Percentiles rank a stretch among this genome's conserved stretches.
phyloP scores from a whole-genome alignment of 2,329 filamentous ascomycete genomes.

The Dactylellina leptospora region DNA sequence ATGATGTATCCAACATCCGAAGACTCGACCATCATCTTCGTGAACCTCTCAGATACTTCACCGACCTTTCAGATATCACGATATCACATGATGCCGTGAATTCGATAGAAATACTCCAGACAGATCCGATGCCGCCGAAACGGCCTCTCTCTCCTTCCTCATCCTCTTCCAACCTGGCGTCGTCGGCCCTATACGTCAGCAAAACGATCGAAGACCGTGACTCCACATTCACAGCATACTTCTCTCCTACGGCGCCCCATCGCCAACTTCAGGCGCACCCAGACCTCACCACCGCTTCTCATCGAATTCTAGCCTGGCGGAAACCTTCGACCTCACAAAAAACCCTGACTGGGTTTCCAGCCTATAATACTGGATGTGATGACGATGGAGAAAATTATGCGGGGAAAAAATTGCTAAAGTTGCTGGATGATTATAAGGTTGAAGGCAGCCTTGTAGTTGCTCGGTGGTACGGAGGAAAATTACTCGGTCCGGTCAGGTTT shows the following conservation, averaged over 20 bases:
- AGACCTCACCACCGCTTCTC: constrained; percentile 63
- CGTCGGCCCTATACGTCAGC: constrained; percentile 62
- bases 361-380: constrained; percentile 63
- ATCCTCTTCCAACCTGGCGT: constrained; percentile 50
- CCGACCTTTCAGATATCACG: constrained; percentile 50
- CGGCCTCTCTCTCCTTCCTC: constrained; percentile 37
- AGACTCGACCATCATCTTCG: constrained; percentile 43
- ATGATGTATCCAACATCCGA: constrained; percentile 11
- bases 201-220: constrained; percentile 64
- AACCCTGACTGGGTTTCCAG: constrained; percentile 60
- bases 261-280: constrained; percentile 62
- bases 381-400: constrained; percentile 68
- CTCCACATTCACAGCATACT: constrained; percentile 66
- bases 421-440: constrained; percentile 63
- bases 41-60: background rate
- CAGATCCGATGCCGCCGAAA: constrained; percentile 50
- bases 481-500: constrained; percentile 65
- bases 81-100: constrained; percentile 55
- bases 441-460: constrained; percentile 65
- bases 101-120: too few relatives aligned
- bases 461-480: constrained; percentile 66
- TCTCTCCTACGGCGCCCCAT: constrained; percentile 62
- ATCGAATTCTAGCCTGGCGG: constrained; percentile 66
- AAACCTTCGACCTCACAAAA: constrained; percentile 62
- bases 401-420: constrained; percentile 63